These are phyloP conservation scores for Aspergillus diversus DNA, from an alignment of 495 filamentous ascomycete species.

Conservation along the genomic window DNA sequence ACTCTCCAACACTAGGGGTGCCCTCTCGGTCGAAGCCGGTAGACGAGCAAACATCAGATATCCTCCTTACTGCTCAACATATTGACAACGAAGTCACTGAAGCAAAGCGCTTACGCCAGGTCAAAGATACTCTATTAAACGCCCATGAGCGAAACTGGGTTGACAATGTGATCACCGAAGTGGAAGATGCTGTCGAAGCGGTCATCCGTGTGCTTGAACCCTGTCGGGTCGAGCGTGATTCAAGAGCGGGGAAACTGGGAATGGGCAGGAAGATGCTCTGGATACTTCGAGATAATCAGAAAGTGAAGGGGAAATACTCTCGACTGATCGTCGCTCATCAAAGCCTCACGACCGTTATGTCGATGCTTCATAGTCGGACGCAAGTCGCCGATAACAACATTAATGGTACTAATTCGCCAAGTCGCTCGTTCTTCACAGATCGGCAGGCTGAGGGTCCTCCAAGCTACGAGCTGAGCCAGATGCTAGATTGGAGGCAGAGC, in stretches of 20 bases:
- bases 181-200: background rate
- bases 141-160: conserved; percentile 3
- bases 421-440: background rate
- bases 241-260: background rate
- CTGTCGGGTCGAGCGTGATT: background rate
- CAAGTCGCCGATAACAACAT: background rate
- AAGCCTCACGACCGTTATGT: conserved; percentile 7
- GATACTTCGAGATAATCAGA: conserved; percentile 1
- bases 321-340: conserved; percentile 1
- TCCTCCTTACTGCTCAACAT: background rate
- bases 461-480: conserved; percentile 1
- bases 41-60: conserved; percentile 1
- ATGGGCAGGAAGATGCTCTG: conserved; percentile 6
- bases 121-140: conserved; percentile 3
- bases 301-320: conserved; percentile 4
- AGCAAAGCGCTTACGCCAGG: background rate
- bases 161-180: conserved; percentile 2
- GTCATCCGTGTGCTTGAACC: conserved; percentile 1
- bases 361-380: background rate
- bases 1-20: background rate
- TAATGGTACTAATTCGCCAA: background rate
- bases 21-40: background rate
- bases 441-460: background rate
- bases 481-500: conserved; percentile 2
- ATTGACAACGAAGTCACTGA: conserved; percentile 4